Evolutionary conservation across 176 grass and related monocot genomes (phyloP).

Genomic region (Lolium multiflorum): DNA sequence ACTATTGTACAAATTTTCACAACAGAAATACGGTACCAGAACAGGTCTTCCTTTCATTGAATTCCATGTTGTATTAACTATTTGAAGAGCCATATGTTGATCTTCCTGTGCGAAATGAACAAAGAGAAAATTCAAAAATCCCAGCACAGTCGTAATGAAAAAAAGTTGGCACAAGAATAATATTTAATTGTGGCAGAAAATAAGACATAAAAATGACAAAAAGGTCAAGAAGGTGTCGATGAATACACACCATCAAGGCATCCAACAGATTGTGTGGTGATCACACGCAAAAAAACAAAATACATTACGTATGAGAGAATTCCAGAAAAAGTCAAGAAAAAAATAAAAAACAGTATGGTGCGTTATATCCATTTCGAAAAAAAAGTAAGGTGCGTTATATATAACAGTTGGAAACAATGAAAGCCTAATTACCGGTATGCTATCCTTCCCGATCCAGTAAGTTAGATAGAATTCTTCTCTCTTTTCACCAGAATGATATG

Average conservation of each 20-base stretch:
- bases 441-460: conserved; percentile 87
- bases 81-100: conserved; percentile 60
- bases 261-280: background rate
- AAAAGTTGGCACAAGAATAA: conserved; percentile 19
- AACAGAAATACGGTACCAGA: conserved; percentile 63
- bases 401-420: background rate
- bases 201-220: conserved; percentile 19
- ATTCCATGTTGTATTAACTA: conserved; percentile 74
- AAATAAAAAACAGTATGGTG: background rate
- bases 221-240: conserved; percentile 17
- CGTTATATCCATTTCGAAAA: background rate
- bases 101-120: conserved; percentile 68
- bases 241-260: background rate
- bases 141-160: background rate
- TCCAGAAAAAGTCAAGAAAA: conserved; percentile 3
- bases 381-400: background rate
- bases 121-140: conserved; percentile 44
- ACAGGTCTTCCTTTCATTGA: conserved; percentile 78
- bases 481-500: conserved; percentile 87
- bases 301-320: background rate
- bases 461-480: conserved; percentile 92
- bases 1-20: background rate
- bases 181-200: conserved; percentile 17
- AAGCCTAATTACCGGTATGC: conserved; percentile 55
- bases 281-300: conserved; percentile 23